Evolutionary conservation across 139 green algal species (phyloP).

Genomic region (Diplosphaera chodatii): DNA sequence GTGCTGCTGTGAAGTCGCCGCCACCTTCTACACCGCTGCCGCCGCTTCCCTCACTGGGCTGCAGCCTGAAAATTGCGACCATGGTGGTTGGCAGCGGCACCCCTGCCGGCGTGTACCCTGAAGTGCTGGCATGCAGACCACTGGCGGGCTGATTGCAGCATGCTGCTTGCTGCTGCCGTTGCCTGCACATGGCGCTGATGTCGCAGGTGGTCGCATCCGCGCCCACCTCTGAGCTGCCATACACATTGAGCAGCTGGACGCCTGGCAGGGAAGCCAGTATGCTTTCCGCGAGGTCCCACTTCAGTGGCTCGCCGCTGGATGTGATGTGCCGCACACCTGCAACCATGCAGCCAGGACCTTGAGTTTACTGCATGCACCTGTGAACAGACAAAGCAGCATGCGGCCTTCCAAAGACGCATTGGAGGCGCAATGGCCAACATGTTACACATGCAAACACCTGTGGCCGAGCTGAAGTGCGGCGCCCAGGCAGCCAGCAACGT

Average conservation of each 20-base stretch:
- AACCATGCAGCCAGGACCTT: too few relatives aligned
- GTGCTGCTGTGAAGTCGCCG: not conserved
- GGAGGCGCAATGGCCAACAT: too few relatives aligned
- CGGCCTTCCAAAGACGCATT: too few relatives aligned
- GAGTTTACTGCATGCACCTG: too few relatives aligned
- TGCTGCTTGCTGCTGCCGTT: too few relatives aligned
- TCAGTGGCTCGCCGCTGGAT: conserved; percentile 49
- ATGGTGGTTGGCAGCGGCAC: conserved; percentile 10
- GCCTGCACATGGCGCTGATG: not conserved
- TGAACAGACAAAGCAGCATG: too few relatives aligned
- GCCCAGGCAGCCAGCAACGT: conserved; percentile 36
- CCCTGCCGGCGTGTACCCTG: conserved; percentile 19
- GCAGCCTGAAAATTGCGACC: conserved; percentile 11
- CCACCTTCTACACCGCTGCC: not conserved
- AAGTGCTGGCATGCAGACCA: too few relatives aligned
- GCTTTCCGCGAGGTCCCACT: conserved; percentile 9
- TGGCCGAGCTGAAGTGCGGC: not conserved
- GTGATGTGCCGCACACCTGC: conserved; percentile 40
- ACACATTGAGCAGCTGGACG: conserved; percentile 44
- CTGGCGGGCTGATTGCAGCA: not conserved
- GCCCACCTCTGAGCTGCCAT: conserved; percentile 47
- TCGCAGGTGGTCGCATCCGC: conserved; percentile 33
- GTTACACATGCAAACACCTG: too few relatives aligned
- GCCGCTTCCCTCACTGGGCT: too few relatives aligned
- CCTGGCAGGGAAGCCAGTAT: conserved; percentile 29